Conservation (phyloP, 164 flowering plant genomes). For the Kingdonia uniflora region DNA sequence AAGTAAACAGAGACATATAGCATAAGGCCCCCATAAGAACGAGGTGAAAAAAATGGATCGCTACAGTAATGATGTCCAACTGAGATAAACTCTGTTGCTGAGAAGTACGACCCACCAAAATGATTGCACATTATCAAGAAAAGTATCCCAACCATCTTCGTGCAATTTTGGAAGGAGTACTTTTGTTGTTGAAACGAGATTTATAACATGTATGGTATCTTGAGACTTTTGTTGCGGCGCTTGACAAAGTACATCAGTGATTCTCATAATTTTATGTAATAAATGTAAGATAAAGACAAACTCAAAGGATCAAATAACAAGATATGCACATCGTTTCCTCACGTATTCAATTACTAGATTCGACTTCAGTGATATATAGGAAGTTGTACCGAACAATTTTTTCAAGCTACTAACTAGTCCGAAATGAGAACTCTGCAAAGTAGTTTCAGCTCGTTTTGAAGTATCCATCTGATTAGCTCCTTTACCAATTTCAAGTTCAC, state of each 20-base stretch:
- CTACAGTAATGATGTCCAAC: neutral
- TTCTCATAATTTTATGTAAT: neutral
- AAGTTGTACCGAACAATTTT: neutral
- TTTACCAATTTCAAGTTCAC: neutral
- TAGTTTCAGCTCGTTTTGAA: neutral
- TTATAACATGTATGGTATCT: neutral
- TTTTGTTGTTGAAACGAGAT: neutral
- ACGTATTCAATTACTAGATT: neutral
- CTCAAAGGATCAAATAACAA: neutral
- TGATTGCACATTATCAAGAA: neutral
- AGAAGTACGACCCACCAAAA: neutral
- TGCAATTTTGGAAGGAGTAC: neutral
- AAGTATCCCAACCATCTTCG: neutral
- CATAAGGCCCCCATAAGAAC: too few relatives aligned
- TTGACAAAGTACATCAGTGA: conserved; percentile 1
- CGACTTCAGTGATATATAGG: neutral
- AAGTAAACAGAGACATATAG: too few relatives aligned
- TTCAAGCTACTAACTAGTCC: neutral
- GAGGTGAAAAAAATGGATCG: too few relatives aligned
- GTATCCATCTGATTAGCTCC: conserved; percentile 3
- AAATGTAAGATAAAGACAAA: conserved; percentile 2
- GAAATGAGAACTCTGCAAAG: conserved; percentile 1
- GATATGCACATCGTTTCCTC: neutral
- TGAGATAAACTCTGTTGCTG: neutral
- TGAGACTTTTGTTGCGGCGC: neutral